Conservation (phyloP, 208 protist species). For the Trypanosoma mega region DNA sequence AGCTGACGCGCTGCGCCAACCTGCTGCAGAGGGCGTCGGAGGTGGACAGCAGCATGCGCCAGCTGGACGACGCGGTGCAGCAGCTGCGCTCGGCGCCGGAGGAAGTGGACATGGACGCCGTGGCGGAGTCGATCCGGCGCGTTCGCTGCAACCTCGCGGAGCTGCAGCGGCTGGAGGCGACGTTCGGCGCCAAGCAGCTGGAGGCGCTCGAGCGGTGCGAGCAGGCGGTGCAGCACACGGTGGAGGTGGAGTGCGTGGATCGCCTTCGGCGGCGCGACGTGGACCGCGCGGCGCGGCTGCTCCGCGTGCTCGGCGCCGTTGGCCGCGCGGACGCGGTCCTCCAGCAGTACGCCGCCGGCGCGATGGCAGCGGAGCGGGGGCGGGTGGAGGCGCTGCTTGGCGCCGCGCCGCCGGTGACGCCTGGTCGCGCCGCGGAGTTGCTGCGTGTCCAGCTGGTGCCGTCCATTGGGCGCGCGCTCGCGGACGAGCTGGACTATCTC, state of each 20-base stretch:
- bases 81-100: constrained; percentile 22
- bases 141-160: constrained; percentile 48
- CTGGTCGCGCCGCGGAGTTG: constrained; percentile 21
- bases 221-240: constrained; percentile 44
- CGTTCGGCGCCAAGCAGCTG: constrained; percentile 60
- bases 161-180: constrained; percentile 47
- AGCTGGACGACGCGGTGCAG: constrained; percentile 46
- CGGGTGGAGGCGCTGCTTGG: constrained; percentile 28
- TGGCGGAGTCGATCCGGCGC: constrained; percentile 27
- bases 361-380: constrained; percentile 26
- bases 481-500: constrained; percentile 33
- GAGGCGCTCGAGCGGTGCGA: constrained; percentile 53
- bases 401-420: constrained; percentile 1
- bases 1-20: constrained; percentile 47
- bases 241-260: constrained; percentile 65
- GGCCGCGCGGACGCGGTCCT: constrained; percentile 60
- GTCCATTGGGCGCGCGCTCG: constrained; percentile 18
- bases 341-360: constrained; percentile 42
- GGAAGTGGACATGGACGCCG: constrained; percentile 23
- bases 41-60: constrained; percentile 46
- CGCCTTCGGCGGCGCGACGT: constrained; percentile 40
- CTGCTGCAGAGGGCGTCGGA: constrained; percentile 44
- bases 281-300: constrained; percentile 41
- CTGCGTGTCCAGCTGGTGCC: constrained; percentile 27
- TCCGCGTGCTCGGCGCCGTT: constrained; percentile 62